Base-by-base conservation (phyloP, 495 filamentous ascomycete genomes). In the Trichoderma erinaceum region DNA sequence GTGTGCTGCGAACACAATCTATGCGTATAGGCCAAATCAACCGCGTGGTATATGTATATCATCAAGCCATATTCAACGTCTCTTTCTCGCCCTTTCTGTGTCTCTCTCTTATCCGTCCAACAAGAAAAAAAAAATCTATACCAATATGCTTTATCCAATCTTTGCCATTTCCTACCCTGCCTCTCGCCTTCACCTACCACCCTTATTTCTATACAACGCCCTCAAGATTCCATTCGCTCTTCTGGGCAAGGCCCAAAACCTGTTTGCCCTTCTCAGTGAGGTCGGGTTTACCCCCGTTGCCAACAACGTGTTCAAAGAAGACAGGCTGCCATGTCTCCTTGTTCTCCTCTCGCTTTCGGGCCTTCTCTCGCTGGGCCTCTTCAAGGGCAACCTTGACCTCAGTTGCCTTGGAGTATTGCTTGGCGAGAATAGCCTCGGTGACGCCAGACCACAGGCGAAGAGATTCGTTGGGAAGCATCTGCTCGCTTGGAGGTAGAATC, bases 391-490 rank as follows among this genome's bases (percentile, higher is more conserved):
- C 86, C 78, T 99, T 99, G 56, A 93, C 77, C 46, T 86, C 87
- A 61, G 94, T 98, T 16, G 95, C 95, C 69, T 89, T 86, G 52
- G 84, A 84, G 77, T 86, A 99, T 71, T 93, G 92, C 76, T 92
- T 97, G 69, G 87, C 80, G 13, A 87, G 72, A 69, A 99, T 98
- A n/a, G 93, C 91, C 41, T 89, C 80, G 11, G 95, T 97, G 48
- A 99, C 93, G 29, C 84, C 83, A 43, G 85, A 82, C 95, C 95
- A 99, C 73, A 96, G 92, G 69, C 86, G 88, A 66, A 93, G 86
- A 1, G 92, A 96, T 79, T 99, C 95, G 73, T 98, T 94, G 27
- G 90, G 85, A 6, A 97, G 86, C 76, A 97, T 93, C 35, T 85
- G 69, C 67, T 91, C 87, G 3, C 79, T 73, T 0, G 95, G 92